Base-by-base conservation (phyloP, 768 basidiomycete species). In the Sporobolomyces phaffii region DNA sequence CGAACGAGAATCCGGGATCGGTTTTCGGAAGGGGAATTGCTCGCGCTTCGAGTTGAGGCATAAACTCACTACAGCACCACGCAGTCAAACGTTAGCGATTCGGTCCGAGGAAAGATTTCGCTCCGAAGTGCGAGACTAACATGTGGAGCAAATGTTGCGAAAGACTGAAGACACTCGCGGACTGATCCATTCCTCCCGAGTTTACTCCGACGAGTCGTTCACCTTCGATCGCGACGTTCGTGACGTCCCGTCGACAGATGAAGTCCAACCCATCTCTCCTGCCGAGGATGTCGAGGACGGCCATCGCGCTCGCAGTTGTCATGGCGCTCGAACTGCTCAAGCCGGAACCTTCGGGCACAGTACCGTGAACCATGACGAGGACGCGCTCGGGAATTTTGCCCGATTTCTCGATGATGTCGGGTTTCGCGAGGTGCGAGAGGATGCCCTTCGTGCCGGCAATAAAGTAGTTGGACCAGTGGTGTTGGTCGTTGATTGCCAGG, bases 291-390 rank as follows among this genome's bases (percentile, higher is more conserved):
- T 73, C 61, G 31, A 92, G 79, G 75, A 92, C 89, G 0, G 87
- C 84, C 34, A 93, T 80, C 0, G 90, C 87, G 44, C 88, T 89
- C 0, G 89, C 88, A 28, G 93, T 89, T 38, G 91, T 89, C 85
- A 94, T 87, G 0, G 91, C 91, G 0, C 90, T 89, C 69, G 88
- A 90, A 18, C 88, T 90, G 10, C 88, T 90, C 7, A 94, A 79
- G 1, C 92, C 91, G 0, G 89, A 87, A 0, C 91, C 92, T 20
- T 60, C 83, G 0, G 91, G 91, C 3, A 96, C 87, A 15, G 86
- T 84, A 1, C 92, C 92, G 45, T 60, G 29, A 29, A 74, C 69
- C 9, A 75, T 40, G 28, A 73, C 34, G 38, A 61, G 31, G 17
- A 69, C 52, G 26, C 63, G 49, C 36, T 69, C 58, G 1, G 62